Evolutionary conservation across 148 eudicot genomes (phyloP).

Genomic region (Silene conica): DNA sequence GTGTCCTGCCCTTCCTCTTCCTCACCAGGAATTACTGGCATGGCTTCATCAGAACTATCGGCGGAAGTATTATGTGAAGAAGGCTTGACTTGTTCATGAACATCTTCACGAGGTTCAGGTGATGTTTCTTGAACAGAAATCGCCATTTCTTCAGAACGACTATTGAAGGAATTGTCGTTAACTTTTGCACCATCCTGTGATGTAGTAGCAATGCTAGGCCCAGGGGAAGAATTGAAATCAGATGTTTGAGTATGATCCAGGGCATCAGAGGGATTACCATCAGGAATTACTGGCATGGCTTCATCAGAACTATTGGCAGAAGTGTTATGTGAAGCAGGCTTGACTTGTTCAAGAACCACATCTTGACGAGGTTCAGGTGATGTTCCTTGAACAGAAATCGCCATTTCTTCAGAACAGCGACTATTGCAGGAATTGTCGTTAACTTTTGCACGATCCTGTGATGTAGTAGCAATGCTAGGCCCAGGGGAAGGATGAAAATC

Average conservation of each 20-base stretch:
- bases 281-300: not conserved
- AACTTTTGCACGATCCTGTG: conserved; percentile 17
- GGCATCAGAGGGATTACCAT: conserved; percentile 13
- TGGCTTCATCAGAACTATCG: conserved; percentile 4
- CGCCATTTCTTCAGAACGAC: conserved; percentile 23
- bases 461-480: conserved; percentile 23
- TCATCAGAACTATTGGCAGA: conserved; percentile 11
- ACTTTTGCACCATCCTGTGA: conserved; percentile 19
- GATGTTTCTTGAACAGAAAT: conserved; percentile 24
- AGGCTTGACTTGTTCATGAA: conserved; percentile 19
- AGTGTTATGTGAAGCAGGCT: conserved; percentile 3
- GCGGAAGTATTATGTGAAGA: not conserved
- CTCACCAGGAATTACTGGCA: conserved; percentile 8
- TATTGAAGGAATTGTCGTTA: conserved; percentile 28
- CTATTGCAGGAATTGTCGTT: conserved; percentile 28
- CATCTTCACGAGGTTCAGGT: conserved; percentile 20
- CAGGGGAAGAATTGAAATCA: conserved; percentile 36
- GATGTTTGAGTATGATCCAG: conserved; percentile 31
- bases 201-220: conserved; percentile 23
- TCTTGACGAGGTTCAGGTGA: conserved; percentile 19
- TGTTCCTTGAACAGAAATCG: conserved; percentile 23
- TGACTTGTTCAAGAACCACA: conserved; percentile 13
- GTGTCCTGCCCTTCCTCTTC: conserved; percentile 24
- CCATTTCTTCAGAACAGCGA: conserved; percentile 23
- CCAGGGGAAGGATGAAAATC: conserved; percentile 34